Base-by-base conservation (phyloP, 257 asterid genomes). In the Plantago ovata region DNA sequence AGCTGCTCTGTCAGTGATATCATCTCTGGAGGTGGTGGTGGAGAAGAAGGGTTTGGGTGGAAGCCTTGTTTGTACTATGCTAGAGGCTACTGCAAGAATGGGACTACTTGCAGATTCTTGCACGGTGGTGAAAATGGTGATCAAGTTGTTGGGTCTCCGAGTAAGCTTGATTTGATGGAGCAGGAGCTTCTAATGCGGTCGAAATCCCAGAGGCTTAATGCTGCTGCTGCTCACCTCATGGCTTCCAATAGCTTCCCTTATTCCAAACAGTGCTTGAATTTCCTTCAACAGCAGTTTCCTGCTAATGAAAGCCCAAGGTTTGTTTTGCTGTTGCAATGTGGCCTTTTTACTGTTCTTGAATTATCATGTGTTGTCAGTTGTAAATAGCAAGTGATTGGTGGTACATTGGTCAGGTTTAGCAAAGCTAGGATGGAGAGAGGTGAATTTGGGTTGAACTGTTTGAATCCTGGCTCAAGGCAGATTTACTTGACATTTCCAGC, bases 401-500 rank as follows among this genome's bases (percentile, higher is more conserved):
- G 69, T 61, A 0, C 82, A 77, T n/a, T 84, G 69, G 10, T 60
- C 14, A 80, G 69, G 53, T 80, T 75, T 55, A 72, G 71, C 16
- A 63, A 77, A 14, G 51, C 60, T 33, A 67, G 80, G 47, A 62
- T 80, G 6, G 86, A 74, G 60, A 58, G 82, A 42, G 75, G 69
- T 16, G 87, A 83, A 19, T 70, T 81, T 60, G 83, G 77, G 44
- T 24, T 80, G 53, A 80, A 77, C 41, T 67, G 77, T 32, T 62
- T 72, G 52, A 78, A 75, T 61, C 80, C 93, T 3, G 81, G 82
- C 12, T 81, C 88, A 2, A 76, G 88, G 69, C 93, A 84, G 72
- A 84, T 84, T 76, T 84, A 84, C 79, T 65, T 81, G 79, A 83
- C 84, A 21, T 83, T 83, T 63, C 90, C 90, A 16, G 84, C 91